Evolutionary conservation across 2,329 filamentous ascomycete species (phyloP).

Genomic region (Bipolaris bicolor): DNA sequence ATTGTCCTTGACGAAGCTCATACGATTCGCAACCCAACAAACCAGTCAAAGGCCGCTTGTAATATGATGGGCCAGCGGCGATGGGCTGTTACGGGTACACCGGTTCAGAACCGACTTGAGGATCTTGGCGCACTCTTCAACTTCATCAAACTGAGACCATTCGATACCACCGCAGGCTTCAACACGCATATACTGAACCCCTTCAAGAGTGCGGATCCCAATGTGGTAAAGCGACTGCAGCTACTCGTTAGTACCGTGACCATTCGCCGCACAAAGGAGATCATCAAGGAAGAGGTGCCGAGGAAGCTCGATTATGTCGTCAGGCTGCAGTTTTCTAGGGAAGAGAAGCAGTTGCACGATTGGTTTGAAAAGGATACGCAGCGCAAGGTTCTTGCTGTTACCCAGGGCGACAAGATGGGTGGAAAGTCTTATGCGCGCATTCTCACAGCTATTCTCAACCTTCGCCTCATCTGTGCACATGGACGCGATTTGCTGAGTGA

Average conservation of each 20-base stretch:
- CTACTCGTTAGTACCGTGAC: conserved; percentile 95
- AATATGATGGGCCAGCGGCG: conserved; percentile 78
- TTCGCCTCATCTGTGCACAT: conserved; percentile 90
- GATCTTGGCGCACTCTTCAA: conserved; percentile 86
- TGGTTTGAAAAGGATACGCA: conserved; percentile 82
- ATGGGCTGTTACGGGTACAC: conserved; percentile 97
- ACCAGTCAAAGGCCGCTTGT: conserved; percentile 85
- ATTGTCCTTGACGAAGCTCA: conserved; percentile 95
- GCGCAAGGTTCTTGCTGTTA: conserved; percentile 78
- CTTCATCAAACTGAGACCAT: conserved; percentile 84
- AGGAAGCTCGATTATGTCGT: conserved; percentile 70
- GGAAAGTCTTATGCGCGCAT: conserved; percentile 95
- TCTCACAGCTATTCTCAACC: conserved; percentile 84
- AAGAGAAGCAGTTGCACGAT: conserved; percentile 80
- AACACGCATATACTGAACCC: conserved; percentile 79
- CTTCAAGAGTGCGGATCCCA: conserved; percentile 84
- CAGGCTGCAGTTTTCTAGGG: conserved; percentile 73
- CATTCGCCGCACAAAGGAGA: conserved; percentile 87
- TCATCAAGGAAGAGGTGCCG: conserved; percentile 70
- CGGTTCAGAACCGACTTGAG: conserved; percentile 87
- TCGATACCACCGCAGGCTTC: conserved; percentile 79
- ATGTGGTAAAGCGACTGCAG: conserved; percentile 83
- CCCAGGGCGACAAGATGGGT: conserved; percentile 68
- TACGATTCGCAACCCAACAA: conserved; percentile 84
- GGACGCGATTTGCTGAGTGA: conserved; percentile 89